Evolutionary conservation across 768 basidiomycete species (phyloP), one percentile per base, ranked within the genome.

Genomic region (Hygrophorus pudorinus): DNA sequence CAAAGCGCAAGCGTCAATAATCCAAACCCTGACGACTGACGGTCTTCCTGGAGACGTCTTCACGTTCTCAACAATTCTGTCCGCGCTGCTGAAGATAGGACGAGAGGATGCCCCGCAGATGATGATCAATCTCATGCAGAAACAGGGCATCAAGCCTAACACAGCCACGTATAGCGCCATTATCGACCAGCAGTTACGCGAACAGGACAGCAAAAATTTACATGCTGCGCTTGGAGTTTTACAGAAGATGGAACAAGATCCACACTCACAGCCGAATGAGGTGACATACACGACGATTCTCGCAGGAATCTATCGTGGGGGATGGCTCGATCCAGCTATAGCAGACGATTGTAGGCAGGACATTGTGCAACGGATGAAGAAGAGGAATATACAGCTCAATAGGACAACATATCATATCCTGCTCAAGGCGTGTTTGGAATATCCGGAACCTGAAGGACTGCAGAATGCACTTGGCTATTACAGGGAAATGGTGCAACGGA

Each of bases 21-120:
- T 98, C 38, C 70, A 71, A 38, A 60, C 67, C 45, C 78, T 94
- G 66, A 59, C 66, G 18, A 57, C 66, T 11, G 68, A 63, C 1
- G 69, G 70, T 0, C 54, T 94, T 28, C 53, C 62, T 16, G 85
- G 89, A 5, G 88, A 97, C 58, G 76, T 85, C 9, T 78, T 81
- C 61, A 96, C 85, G 0, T 97, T 82, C 60, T 90, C 92, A 3
- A 90, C 81, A 10, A 71, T 97, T 27, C 76, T 97, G 13, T 76
- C 81, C 18, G 82, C 86, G 1, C 59, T 94, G 42, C 72, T 91
- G 40, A 76, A 75, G 50, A 75, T 75, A 11, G 79, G 81, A 8
- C 70, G 78, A 44, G 61, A 71, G 20, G 81, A 91, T 51, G 83
- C 86, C 1, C 72, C 76, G 4, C 65, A 72, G 16, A 65, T 76